Evolutionary conservation across 805 yeast genomes (phyloP), one percentile per base, ranked within the genome.

Genomic region (Suhomyces sp.): DNA sequence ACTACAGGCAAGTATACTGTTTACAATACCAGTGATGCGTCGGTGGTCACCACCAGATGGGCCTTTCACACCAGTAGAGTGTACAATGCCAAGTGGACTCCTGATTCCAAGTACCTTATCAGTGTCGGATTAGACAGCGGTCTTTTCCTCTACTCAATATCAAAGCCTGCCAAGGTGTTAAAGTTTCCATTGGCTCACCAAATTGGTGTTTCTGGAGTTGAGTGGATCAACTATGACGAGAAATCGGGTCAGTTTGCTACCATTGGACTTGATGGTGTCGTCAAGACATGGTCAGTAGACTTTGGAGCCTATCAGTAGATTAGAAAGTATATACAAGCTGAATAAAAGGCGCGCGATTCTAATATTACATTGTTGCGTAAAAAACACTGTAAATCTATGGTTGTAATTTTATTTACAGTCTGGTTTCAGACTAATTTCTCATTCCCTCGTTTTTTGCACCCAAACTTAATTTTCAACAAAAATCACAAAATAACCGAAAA

Each of bases 41-140:
- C 79, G 2, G 72, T 89, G 6, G 79, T 85, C 36, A 90, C 98
- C 2, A 83, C 96, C 0, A 82, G 97, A 66, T 94, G 99, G 99
- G 86, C 96, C 0, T 93, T 90, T 84, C 97, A 94, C 67, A 88
- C 92, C 2, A 86, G 96, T 52, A 84, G 81, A 51, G 87, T 94
- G 57, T 84, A 83, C 54, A 80, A 85, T 29, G 88, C 94, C 47
- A 69, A 83, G 23, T 94, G 98, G 99, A 81, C 85, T 45, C 73
- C 73, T 8, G 91, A 87, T 60, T 86, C 88, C 52, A 83, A 86
- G 59, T 84, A 80, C 59, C 79, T 88, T 44, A 88, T 85, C 19
- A 84, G 93, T 54, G 94, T 87, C 0, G 89, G 97, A 0, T 73
- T 90, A 53, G 99, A 94, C 66, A 86, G 96, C 6, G 85, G 86